Base-by-base conservation (phyloP, 352 stramenopile species). In the Phytophthora melonis region DNA sequence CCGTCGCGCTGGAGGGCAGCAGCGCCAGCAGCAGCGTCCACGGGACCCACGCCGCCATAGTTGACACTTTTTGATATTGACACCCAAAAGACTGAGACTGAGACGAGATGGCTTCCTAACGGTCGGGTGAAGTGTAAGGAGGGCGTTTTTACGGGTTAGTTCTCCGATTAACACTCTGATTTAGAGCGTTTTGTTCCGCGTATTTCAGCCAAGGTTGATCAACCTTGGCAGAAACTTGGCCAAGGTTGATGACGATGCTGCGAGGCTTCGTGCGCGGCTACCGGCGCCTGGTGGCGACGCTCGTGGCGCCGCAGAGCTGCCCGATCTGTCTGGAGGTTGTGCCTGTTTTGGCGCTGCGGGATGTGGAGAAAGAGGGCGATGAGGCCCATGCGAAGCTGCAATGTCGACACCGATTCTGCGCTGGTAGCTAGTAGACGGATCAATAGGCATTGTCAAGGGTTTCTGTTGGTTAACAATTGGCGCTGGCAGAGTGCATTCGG, bases 281-380 rank as follows among this genome's bases (percentile, higher is more conserved):
- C 45, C 75, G 82, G 43, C 84, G 84, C 19, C 68, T 89, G 10
- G 75, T 81, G 49, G 83, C 83, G 58, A 83, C 86, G 52, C 63
- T 93, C 21, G 66, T 82, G 25, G 19, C 71, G 34, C 80, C 79
- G 0, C 59, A 70, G 47, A 65, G 32, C 55, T 93, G 86, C 58
- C 81, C 83, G 43, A 91, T 93, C 53, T 93, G 86, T 45, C 58
- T 92, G 56, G 83, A 93, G n/a, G 30, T 60, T 25, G 76, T 93
- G 9, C 84, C 87, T 0, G 62, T 88, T 56, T 60, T 88, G 34
- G 69, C 56, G 19, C 63, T 88, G 41, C 21, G 59, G 3, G 82
- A 91, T 47, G 67, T 83, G 45, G 45, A 74, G 63, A 21, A 58
- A 0, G 66, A 49, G 57, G 59, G 25, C 13, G 50, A 77, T 25